These are phyloP conservation scores for Glebionis coronaria DNA, from an alignment of 129 eudicot genomes.

Conservation along the genomic window DNA sequence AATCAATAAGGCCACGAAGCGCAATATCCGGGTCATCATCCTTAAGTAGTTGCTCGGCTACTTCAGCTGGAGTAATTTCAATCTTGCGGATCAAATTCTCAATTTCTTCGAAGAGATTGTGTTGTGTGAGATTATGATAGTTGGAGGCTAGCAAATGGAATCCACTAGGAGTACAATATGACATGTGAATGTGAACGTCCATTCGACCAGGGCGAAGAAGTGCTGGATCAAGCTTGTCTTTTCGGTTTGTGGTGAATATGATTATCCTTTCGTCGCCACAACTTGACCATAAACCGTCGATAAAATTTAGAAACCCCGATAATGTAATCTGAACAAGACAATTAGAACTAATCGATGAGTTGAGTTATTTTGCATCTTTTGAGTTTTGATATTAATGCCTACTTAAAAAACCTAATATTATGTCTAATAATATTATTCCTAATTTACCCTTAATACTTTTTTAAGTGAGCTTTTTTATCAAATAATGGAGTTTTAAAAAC, in stretches of 20 bases:
- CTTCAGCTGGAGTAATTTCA: slow-evolving; percentile 35
- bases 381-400: too few relatives aligned
- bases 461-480: too few relatives aligned
- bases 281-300: slow-evolving; percentile 45
- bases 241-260: slow-evolving; percentile 37
- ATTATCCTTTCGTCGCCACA: slow-evolving; percentile 37
- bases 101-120: slow-evolving; percentile 21
- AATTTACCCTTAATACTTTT: too few relatives aligned
- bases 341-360: too few relatives aligned
- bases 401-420: too few relatives aligned
- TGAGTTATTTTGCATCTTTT: too few relatives aligned
- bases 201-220: slow-evolving; percentile 39
- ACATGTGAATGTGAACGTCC: slow-evolving; percentile 41
- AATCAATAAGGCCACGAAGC: slow-evolving; percentile 23
- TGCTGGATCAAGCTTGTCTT: slow-evolving; percentile 33
- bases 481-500: too few relatives aligned
- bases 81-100: slow-evolving; percentile 18
- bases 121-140: slow-evolving; percentile 24
- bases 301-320: slow-evolving; percentile 35
- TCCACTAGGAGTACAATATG: slow-evolving; percentile 27
- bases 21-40: slow-evolving; percentile 28
- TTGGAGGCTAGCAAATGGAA: slow-evolving; percentile 25
- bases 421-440: too few relatives aligned
- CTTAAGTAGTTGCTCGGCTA: slow-evolving; percentile 34
- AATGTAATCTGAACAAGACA: slow-evolving; percentile 5